Conservation (phyloP, 345 rosid species). For the Citrus trifoliata region DNA sequence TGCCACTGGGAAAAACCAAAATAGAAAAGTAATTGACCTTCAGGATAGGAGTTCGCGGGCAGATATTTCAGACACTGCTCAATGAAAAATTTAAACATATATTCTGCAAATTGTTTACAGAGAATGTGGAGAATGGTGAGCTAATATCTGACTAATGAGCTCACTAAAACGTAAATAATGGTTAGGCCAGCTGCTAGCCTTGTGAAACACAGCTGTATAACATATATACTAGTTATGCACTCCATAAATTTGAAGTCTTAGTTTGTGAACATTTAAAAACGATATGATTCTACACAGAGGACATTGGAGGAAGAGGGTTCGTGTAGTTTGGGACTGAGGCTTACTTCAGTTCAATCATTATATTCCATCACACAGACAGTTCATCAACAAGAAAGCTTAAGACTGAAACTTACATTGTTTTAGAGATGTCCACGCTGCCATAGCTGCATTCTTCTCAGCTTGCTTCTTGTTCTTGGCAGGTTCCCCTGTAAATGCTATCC, state of each 20-base stretch:
- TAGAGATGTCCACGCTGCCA: conserved; percentile 97
- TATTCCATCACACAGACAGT: neutral
- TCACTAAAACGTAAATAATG: neutral
- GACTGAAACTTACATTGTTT: conserved; percentile 67
- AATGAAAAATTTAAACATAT: neutral
- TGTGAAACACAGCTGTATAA: neutral
- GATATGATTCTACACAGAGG: neutral
- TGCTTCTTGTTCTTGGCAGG: conserved; percentile 96
- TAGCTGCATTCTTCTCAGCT: conserved; percentile 99
- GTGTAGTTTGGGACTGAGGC: neutral
- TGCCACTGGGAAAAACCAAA: conserved; percentile 60
- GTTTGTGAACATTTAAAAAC: neutral
- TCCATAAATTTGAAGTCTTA: neutral
- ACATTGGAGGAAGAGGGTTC: neutral
- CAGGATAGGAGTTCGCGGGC: neutral
- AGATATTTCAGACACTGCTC: neutral
- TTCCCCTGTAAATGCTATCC: conserved; percentile 84
- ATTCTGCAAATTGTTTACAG: neutral
- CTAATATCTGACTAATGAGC: neutral
- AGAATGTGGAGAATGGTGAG: neutral
- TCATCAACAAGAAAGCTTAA: neutral
- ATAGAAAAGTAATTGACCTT: neutral
- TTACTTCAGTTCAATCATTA: neutral
- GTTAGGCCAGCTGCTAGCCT: neutral
- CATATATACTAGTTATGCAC: neutral